Percentiles rank a stretch among this genome's conserved stretches.
These are phyloP conservation scores for Geotrichum aggregatum DNA, from an alignment of 1,139 yeast species.

Conservation along the genomic window DNA sequence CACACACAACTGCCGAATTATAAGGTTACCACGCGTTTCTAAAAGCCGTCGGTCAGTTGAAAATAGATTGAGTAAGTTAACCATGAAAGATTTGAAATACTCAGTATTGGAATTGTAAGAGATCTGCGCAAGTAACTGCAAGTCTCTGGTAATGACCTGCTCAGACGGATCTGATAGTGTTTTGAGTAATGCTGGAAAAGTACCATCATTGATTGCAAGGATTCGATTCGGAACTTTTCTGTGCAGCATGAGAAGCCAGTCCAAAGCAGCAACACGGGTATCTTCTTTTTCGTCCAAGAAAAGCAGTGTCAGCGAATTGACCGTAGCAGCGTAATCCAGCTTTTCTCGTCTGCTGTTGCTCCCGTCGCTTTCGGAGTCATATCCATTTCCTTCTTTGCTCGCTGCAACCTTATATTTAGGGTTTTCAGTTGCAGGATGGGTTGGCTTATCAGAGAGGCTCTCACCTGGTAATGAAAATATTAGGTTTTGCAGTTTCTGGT, in stretches of 20 bases:
- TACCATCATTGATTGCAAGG: constrained; percentile 57
- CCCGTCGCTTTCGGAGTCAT: not conserved
- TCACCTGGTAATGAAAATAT: constrained; percentile 39
- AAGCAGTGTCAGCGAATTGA: constrained; percentile 58
- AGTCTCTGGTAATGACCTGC: constrained; percentile 71
- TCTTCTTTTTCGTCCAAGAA: constrained; percentile 69
- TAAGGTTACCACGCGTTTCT: constrained; percentile 75
- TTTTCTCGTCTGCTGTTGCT: constrained; percentile 22
- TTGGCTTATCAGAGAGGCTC: constrained; percentile 12
- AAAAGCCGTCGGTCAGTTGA: constrained; percentile 60
- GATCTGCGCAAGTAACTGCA: constrained; percentile 73
- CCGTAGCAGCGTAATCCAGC: constrained; percentile 54
- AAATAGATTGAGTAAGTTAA: constrained; percentile 64
- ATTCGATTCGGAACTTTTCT: constrained; percentile 61
- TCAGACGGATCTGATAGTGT: constrained; percentile 84
- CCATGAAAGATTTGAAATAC: constrained; percentile 72
- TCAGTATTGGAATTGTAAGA: constrained; percentile 73
- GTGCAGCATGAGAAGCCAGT: constrained; percentile 86
- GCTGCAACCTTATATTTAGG: constrained; percentile 10
- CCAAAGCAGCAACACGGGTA: constrained; percentile 78
- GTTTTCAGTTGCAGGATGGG: not conserved
- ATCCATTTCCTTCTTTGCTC: constrained; percentile 31
- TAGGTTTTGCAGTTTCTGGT: constrained; percentile 47
- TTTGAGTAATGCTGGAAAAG: constrained; percentile 72
- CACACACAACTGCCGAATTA: constrained; percentile 76